phyloP scores from a whole-genome alignment of 2,329 filamentous ascomycete genomes.

The Phaeosphaeria sp. region DNA sequence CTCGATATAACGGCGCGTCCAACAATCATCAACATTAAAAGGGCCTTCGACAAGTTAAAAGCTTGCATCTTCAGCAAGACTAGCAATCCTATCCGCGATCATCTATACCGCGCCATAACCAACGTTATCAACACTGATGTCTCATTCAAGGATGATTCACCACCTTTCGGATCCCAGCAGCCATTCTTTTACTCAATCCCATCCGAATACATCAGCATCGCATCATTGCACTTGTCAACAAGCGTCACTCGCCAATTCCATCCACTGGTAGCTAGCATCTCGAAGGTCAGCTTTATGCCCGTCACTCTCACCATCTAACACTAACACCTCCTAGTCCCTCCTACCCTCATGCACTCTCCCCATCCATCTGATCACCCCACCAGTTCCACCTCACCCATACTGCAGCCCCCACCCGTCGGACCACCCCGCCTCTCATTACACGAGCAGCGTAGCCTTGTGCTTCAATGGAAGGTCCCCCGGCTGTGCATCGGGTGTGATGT shows the following conservation, averaged over 20 bases:
- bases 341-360: slow-evolving; percentile 3
- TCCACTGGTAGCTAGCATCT: neutral
- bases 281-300: neutral
- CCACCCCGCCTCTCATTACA: slow-evolving; percentile 7
- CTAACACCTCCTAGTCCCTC: slow-evolving; percentile 5
- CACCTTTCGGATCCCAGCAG: neutral
- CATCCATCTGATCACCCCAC: slow-evolving; percentile 3
- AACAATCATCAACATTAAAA: too few species aligned
- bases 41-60: neutral
- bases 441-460: slow-evolving; percentile 14
- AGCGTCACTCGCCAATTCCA: too few species aligned
- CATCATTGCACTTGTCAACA: neutral
- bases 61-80: too few species aligned
- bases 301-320: neutral
- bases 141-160: neutral
- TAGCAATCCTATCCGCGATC: too few species aligned
- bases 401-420: slow-evolving; percentile 12
- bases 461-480: slow-evolving; percentile 17
- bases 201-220: neutral
- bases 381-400: slow-evolving; percentile 15
- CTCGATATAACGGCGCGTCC: neutral
- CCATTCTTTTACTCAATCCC: neutral
- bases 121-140: neutral
- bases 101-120: too few species aligned
- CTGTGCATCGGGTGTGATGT: slow-evolving; percentile 12